Evolutionary conservation across 106 monocot genomes (phyloP).

Genomic region (Phalaenopsis equestris): DNA sequence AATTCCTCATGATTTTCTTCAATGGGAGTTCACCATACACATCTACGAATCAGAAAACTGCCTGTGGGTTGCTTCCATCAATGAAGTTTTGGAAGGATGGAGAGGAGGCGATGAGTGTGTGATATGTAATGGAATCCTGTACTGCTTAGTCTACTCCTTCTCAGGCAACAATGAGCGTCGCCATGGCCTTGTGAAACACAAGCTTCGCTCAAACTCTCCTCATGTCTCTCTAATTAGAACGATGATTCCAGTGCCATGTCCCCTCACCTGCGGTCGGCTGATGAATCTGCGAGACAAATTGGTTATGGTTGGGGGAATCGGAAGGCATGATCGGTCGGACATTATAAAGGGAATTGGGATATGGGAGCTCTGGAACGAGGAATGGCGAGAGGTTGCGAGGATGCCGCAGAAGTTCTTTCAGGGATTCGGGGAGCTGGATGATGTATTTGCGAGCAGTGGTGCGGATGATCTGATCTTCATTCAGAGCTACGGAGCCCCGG

Average conservation of each 20-base stretch:
- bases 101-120: constrained; percentile 86
- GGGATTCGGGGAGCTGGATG: constrained; percentile 10
- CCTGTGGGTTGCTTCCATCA: constrained; percentile 38
- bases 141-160: constrained; percentile 65
- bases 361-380: constrained; percentile 61
- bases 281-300: constrained; percentile 75
- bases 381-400: constrained; percentile 63
- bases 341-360: constrained; percentile 89
- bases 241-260: constrained; percentile 47
- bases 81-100: constrained; percentile 69
- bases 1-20: constrained; percentile 57
- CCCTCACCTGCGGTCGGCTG: constrained; percentile 76
- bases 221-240: constrained; percentile 25
- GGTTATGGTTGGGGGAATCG: constrained; percentile 90
- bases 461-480: constrained; percentile 45
- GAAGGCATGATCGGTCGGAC: constrained; percentile 60
- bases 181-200: constrained; percentile 57
- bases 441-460: constrained; percentile 35
- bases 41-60: constrained; percentile 43
- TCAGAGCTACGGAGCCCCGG: constrained; percentile 48
- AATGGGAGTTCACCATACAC: constrained; percentile 72
- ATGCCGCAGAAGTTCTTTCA: constrained; percentile 85
- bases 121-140: constrained; percentile 66
- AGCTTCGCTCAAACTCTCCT: constrained; percentile 28
- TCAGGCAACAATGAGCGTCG: constrained; percentile 40